Percentiles rank a stretch among this genome's conserved stretches.
Evolutionary conservation across 2,329 filamentous ascomycete species (phyloP).

Genomic region (Dothideomycetes sp.): DNA sequence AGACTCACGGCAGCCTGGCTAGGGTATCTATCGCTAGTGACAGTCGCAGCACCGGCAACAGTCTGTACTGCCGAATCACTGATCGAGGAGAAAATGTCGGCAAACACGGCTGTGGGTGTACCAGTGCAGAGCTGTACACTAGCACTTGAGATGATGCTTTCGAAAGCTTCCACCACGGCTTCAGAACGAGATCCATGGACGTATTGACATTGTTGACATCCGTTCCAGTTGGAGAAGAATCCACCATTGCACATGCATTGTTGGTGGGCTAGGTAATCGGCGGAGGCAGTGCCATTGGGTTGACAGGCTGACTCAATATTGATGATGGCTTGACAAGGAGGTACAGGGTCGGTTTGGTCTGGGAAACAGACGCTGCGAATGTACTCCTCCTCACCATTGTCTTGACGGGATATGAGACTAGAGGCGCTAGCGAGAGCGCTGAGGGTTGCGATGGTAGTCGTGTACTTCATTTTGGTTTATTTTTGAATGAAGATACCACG

Average conservation of each 20-base stretch:
- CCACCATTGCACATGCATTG: constrained; percentile 37
- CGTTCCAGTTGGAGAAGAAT: constrained; percentile 37
- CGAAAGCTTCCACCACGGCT: constrained; percentile 28
- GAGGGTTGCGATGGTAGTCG: background rate
- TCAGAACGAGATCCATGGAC: constrained; percentile 34
- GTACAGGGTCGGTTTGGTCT: constrained; percentile 16
- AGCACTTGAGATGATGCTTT: constrained; percentile 28
- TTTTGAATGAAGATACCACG: too few relatives aligned
- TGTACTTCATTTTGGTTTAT: constrained; percentile 13
- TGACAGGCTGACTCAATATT: constrained; percentile 28
- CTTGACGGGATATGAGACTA: background rate
- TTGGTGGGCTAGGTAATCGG: constrained; percentile 24
- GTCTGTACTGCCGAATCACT: constrained; percentile 22
- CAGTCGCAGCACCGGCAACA: constrained; percentile 24
- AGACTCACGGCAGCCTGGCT: constrained; percentile 34
- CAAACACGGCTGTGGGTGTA: constrained; percentile 31
- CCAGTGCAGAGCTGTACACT: constrained; percentile 31
- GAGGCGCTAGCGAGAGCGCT: background rate
- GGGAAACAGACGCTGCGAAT: constrained; percentile 13
- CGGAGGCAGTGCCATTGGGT: constrained; percentile 27
- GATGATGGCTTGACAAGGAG: constrained; percentile 28
- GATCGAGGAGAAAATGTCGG: constrained; percentile 24
- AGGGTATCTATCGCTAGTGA: constrained; percentile 26
- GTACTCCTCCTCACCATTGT: constrained; percentile 9
- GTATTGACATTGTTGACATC: constrained; percentile 35